phyloP scores from a whole-genome alignment of 495 filamentous ascomycete genomes.

The Coniosporium apollinis region DNA sequence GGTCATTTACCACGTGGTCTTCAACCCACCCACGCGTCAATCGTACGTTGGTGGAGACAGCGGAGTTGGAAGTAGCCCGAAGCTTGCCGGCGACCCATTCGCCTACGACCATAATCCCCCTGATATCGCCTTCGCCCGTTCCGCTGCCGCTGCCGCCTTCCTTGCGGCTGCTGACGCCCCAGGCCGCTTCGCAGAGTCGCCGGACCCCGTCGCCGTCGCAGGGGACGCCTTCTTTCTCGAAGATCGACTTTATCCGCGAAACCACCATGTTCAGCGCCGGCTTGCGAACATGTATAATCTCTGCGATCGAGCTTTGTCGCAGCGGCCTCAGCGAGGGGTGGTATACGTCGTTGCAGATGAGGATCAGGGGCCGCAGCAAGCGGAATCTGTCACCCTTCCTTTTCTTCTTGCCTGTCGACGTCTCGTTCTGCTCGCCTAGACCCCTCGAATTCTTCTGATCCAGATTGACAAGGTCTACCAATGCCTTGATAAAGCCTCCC shows the following conservation, averaged over 20 bases:
- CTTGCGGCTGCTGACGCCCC: constrained; percentile 61
- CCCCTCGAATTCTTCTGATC: constrained; percentile 60
- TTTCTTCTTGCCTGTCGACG: constrained; percentile 28
- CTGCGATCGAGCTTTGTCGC: constrained; percentile 61
- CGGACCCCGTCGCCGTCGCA: constrained; percentile 77
- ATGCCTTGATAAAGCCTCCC: constrained; percentile 85
- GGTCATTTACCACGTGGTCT: constrained; percentile 49
- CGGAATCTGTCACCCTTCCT: constrained; percentile 66
- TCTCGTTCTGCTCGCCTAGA: constrained; percentile 21
- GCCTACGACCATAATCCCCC: constrained; percentile 80
- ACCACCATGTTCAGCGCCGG: constrained; percentile 79
- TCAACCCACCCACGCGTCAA: constrained; percentile 78
- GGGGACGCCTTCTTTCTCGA: constrained; percentile 68
- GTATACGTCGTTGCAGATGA: constrained; percentile 98
- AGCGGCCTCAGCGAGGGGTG: constrained; percentile 74
- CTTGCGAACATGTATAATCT: constrained; percentile 83
- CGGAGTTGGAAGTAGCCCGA: constrained; percentile 28
- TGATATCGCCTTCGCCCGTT: constrained; percentile 75
- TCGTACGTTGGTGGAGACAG: constrained; percentile 17
- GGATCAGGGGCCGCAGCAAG: constrained; percentile 69
- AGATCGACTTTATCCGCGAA: constrained; percentile 60
- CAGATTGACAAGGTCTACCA: constrained; percentile 70
- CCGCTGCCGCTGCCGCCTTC: constrained; percentile 33
- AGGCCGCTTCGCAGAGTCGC: constrained; percentile 78
- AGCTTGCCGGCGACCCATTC: constrained; percentile 88